These are phyloP conservation scores for Mycena rebaudengoi DNA, from an alignment of 768 basidiomycete species.

Conservation along the genomic window DNA sequence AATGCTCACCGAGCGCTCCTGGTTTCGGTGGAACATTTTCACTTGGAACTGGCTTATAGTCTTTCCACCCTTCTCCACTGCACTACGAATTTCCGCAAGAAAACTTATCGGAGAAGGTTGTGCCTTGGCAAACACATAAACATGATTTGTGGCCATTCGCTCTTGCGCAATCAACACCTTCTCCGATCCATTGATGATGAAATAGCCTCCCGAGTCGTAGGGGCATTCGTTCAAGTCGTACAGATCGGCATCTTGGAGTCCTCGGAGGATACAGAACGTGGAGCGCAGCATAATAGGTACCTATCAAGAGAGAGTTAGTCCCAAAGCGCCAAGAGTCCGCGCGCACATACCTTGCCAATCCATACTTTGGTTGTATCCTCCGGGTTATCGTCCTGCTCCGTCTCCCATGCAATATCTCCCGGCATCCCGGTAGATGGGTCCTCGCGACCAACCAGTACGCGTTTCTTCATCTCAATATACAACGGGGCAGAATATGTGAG, in stretches of 20 bases:
- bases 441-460: conserved; percentile 80
- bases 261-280: conserved; percentile 91
- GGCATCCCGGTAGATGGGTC: conserved; percentile 83
- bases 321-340: not conserved
- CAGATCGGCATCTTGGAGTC: conserved; percentile 79
- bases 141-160: conserved; percentile 99
- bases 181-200: conserved; percentile 99
- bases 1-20: conserved; percentile 83
- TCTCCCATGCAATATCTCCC: conserved; percentile 82
- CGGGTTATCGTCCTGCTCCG: conserved; percentile 69
- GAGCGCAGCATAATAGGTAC: conserved; percentile 98
- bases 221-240: conserved; percentile 97
- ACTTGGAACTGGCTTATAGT: conserved; percentile 98
- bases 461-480: conserved; percentile 95
- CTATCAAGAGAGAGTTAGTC: conserved; percentile 47
- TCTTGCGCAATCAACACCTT: conserved; percentile 99
- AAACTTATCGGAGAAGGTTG: conserved; percentile 96
- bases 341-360: conserved; percentile 84
- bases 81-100: conserved; percentile 96
- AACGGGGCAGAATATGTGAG: conserved; percentile 95
- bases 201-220: conserved; percentile 98
- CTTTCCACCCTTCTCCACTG: conserved; percentile 98
- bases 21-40: conserved; percentile 93
- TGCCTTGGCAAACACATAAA: conserved; percentile 98
- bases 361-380: conserved; percentile 86